Conservation (phyloP, 2,329 filamentous ascomycete genomes). For the Orbilia oligospora region DNA sequence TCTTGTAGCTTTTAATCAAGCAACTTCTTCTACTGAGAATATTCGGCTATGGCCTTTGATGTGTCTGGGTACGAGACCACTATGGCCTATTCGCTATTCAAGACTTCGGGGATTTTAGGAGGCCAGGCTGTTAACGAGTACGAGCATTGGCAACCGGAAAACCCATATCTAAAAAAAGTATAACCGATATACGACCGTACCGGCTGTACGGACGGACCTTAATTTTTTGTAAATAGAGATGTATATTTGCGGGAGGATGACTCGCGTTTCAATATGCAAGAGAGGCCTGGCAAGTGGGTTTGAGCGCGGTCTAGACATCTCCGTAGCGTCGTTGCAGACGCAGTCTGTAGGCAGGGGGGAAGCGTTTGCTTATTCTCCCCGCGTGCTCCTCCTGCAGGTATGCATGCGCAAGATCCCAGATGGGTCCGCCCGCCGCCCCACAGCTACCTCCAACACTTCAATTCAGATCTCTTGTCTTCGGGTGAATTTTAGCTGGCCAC, state of each 20-base stretch:
- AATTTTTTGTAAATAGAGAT: not conserved
- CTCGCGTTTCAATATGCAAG: slow-evolving; percentile 9
- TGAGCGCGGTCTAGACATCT: not conserved
- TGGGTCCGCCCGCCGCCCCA: not conserved
- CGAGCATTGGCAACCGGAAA: not conserved
- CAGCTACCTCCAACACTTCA: slow-evolving; percentile 9
- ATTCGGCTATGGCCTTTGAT: slow-evolving; percentile 4
- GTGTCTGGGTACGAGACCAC: no score
- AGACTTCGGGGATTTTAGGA: slow-evolving; percentile 26
- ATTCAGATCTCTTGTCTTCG: slow-evolving; percentile 35
- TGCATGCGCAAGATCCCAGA: slow-evolving; percentile 14
- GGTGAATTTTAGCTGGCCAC: slow-evolving; percentile 30
- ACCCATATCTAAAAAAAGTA: not conserved
- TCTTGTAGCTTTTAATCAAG: not conserved
- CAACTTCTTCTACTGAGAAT: not conserved
- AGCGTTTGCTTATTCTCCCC: slow-evolving; percentile 12
- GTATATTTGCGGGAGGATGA: not conserved
- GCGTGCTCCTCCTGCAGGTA: slow-evolving; percentile 33
- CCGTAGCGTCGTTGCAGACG: not conserved
- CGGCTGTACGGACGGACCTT: not conserved
- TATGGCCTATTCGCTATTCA: not conserved
- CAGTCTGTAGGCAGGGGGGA: not conserved
- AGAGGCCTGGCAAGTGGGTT: not conserved
- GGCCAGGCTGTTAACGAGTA: slow-evolving; percentile 15
- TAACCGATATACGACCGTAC: slow-evolving; percentile 6